phyloP scores from a whole-genome alignment of 768 basidiomycete species.

The Hypholoma fasciculare region DNA sequence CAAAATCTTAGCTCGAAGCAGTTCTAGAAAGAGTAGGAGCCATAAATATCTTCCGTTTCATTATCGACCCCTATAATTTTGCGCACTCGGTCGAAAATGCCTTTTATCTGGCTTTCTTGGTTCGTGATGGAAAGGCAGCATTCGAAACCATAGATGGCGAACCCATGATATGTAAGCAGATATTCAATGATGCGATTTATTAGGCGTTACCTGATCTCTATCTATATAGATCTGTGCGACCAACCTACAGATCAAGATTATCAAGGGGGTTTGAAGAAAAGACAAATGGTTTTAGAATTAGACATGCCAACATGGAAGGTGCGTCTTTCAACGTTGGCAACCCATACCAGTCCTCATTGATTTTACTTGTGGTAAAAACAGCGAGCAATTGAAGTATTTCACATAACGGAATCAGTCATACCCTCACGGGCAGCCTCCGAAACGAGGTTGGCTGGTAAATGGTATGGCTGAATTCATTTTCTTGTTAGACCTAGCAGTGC shows the following conservation, averaged over 20 bases:
- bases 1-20: constrained; percentile 44
- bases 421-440: constrained; percentile 67
- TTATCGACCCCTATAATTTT: constrained; percentile 89
- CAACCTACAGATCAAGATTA: constrained; percentile 67
- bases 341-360: background rate
- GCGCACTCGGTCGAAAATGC: constrained; percentile 96
- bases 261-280: constrained; percentile 61
- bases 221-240: constrained; percentile 51
- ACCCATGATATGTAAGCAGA: constrained; percentile 69
- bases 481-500: too few relatives aligned
- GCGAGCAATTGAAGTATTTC: constrained; percentile 87
- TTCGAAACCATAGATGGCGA: constrained; percentile 71
- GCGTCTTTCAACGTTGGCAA: constrained; percentile 15
- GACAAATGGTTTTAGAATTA: constrained; percentile 89
- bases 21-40: constrained; percentile 45
- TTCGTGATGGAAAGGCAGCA: constrained; percentile 80
- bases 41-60: constrained; percentile 83
- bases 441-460: constrained; percentile 61
- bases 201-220: background rate
- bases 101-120: constrained; percentile 93
- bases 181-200: background rate
- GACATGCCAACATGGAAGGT: constrained; percentile 92
- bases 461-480: constrained; percentile 57
- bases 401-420: constrained; percentile 74
- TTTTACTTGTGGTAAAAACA: constrained; percentile 24